A percentile compares a stretch with the other conserved stretches of the same genome.
phyloP scores from a whole-genome alignment of 306 rosid genomes.

The Citrullus colocynthis region DNA sequence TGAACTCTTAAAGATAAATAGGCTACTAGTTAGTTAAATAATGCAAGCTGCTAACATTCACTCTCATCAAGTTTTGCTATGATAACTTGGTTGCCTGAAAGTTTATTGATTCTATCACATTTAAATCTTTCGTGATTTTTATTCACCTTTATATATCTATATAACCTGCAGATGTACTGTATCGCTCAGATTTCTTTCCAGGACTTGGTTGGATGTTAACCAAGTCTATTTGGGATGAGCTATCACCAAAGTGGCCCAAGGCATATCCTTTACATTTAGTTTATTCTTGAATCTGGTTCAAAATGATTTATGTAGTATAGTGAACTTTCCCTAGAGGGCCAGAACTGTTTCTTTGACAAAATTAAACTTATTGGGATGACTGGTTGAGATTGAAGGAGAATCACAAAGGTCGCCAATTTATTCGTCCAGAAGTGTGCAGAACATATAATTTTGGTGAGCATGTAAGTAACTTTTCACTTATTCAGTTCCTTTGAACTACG shows the following conservation, averaged over 20 bases:
- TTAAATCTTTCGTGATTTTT: not conserved
- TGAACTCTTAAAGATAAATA: not conserved
- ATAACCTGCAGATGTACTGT: slow-evolving; percentile 58
- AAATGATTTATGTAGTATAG: not conserved
- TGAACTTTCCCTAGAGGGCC: not conserved
- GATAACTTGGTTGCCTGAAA: not conserved
- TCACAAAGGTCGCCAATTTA: slow-evolving; percentile 78
- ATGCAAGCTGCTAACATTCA: not conserved
- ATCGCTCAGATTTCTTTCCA: slow-evolving; percentile 95
- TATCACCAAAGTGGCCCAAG: slow-evolving; percentile 99
- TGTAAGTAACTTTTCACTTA: slow-evolving; percentile 36
- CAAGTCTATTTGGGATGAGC: slow-evolving; percentile 85
- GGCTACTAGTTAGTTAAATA: not conserved
- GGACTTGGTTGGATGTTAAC: slow-evolving; percentile 95
- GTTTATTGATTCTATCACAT: not conserved
- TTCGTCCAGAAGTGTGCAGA: slow-evolving; percentile 97
- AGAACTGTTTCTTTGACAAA: slow-evolving; percentile 59
- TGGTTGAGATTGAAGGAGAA: slow-evolving; percentile 87
- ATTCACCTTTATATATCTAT: not conserved
- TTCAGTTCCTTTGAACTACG: not conserved
- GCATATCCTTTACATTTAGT: slow-evolving; percentile 78
- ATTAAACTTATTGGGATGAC: slow-evolving; percentile 91
- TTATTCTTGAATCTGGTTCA: slow-evolving; percentile 4
- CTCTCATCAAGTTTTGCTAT: not conserved
- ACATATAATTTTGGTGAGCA: slow-evolving; percentile 92